Percentiles rank a stretch among this genome's conserved stretches.
phyloP scores from a whole-genome alignment of 164 flowering plant species.

The Taxillus chinensis region DNA sequence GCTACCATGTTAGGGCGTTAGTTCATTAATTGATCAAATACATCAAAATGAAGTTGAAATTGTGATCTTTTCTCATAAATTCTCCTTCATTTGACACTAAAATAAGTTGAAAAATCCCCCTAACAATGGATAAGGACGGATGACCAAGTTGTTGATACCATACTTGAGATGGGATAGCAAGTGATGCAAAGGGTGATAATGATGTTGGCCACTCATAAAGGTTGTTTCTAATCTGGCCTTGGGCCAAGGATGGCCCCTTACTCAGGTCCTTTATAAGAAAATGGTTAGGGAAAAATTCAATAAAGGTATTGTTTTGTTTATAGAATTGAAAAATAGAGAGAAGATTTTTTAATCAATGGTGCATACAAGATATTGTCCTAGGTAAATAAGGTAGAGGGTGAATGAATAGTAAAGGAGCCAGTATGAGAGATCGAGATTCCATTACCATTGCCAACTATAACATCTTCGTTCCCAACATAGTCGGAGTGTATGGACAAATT shows the following conservation, averaged over 20 bases:
- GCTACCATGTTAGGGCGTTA: too few species aligned
- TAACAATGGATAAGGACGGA: too few species aligned
- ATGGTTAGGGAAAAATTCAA: conserved; percentile 6
- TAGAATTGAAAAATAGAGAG: conserved; percentile 3
- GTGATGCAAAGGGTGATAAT: too few species aligned
- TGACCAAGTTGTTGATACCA: too few species aligned
- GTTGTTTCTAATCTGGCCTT: conserved; percentile 2
- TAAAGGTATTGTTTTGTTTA: not conserved
- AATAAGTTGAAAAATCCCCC: too few species aligned
- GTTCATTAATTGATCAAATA: too few species aligned
- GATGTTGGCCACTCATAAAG: too few species aligned
- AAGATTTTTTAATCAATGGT: not conserved
- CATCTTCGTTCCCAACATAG: conserved; percentile 3
- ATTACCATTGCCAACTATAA: conserved; percentile 7
- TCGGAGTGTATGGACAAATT: conserved; percentile 1
- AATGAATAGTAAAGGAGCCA: conserved; percentile 1
- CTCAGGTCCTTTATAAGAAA: too few species aligned
- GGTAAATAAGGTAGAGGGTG: not conserved
- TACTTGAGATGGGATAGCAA: too few species aligned
- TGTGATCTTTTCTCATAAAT: too few species aligned
- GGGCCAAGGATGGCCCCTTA: not conserved
- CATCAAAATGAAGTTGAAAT: too few species aligned
- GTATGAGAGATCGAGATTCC: not conserved
- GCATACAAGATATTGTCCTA: conserved; percentile 1
- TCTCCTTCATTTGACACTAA: too few species aligned